Percentiles rank a stretch among this genome's conserved stretches.
Conservation (phyloP, 148 eudicot genomes). For the Chenopodium album region DNA sequence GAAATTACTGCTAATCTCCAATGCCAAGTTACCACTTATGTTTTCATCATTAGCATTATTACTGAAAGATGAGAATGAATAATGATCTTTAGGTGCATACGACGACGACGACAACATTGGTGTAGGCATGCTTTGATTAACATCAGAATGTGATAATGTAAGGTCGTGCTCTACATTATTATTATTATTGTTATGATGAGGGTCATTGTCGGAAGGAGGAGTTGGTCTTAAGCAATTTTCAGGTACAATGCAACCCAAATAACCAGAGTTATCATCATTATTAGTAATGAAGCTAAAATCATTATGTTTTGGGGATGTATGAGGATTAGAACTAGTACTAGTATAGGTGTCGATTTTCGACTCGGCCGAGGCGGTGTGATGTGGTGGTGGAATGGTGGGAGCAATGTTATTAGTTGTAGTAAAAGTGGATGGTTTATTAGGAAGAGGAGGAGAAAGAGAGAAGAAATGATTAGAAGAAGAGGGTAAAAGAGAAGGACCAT, state of each 20-base stretch:
- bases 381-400: neutral
- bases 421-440: neutral
- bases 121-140: neutral
- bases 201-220: neutral
- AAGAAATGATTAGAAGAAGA: slow-evolving; percentile 18
- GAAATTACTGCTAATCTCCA: slow-evolving; percentile 17
- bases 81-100: neutral
- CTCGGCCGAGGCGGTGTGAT: slow-evolving; percentile 13
- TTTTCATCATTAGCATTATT: slow-evolving; percentile 8
- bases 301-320: slow-evolving; percentile 6
- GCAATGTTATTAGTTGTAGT: neutral
- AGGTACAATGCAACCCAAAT: slow-evolving; percentile 82
- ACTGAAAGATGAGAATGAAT: slow-evolving; percentile 11
- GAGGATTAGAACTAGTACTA: neutral
- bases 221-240: slow-evolving; percentile 76
- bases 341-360: slow-evolving; percentile 32
- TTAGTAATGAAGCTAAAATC: slow-evolving; percentile 33
- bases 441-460: slow-evolving; percentile 19
- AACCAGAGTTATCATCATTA: slow-evolving; percentile 58
- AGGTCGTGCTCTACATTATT: neutral
- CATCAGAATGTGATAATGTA: neutral
- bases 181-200: neutral
- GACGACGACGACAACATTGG: neutral
- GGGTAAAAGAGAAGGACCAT: slow-evolving; percentile 22
- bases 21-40: slow-evolving; percentile 39